Base-by-base conservation (phyloP, 805 yeast species). In the Soucietia sequanensis region DNA sequence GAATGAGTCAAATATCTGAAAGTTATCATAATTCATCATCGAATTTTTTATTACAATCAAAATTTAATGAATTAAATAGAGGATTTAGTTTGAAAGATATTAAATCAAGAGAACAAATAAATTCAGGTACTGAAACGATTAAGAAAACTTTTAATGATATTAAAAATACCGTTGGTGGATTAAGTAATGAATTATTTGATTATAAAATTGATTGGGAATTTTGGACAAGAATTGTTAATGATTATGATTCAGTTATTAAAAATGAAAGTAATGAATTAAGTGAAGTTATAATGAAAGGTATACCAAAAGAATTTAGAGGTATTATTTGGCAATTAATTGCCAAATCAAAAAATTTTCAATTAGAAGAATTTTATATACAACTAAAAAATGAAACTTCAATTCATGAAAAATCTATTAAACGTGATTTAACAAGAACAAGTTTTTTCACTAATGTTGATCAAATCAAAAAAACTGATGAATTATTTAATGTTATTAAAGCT, bases 281-380 rank as follows among this genome's bases (percentile, higher is more conserved):
- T 30, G 54, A 60, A 24, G 79, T 84, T 28, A 75, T 93, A 13
- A 72, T 81, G 14, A 63, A 65, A 7, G 98, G 98, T 31, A 81
- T 91, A 26, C 98, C 99, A 10, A 65, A 74, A 29, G 93, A 84
- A 43, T 71, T 91, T 33, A 69, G 98, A 43, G 95, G 96, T 2
- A 80, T 90, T 44, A 75, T 91, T 14, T 91, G 99, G 99, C 97
- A 90, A 62, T 68, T 88, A 32, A 81, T 89, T 37, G 75, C 95
- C 12, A 77, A 80, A 42, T 82, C 95, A 6, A 90, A 90, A 50
- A 78, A 83, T 22, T 65, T 75, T 19, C 70, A 73, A 33, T 58
- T 80, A 34, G 82, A 76, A 41, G 86, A 80, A 42, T 70, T 78
- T 28, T 84, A 77, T 56, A 55, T 68, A 27, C 66, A 66, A 33